These are phyloP conservation scores for Pythium scleroteichum DNA, from an alignment of 352 stramenopile species.

Conservation along the genomic window DNA sequence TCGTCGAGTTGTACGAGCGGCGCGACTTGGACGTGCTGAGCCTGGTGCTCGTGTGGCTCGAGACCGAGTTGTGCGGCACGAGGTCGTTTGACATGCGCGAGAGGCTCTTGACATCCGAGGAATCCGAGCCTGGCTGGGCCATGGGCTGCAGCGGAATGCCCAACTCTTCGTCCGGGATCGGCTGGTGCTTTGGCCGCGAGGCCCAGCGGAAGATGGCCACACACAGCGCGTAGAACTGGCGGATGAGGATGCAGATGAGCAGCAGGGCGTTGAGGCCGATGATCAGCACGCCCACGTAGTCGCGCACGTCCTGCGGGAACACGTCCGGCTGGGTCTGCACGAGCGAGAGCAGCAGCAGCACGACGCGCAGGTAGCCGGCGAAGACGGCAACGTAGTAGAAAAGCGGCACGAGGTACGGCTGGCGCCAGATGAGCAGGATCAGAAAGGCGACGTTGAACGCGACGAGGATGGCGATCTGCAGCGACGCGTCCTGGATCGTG, in stretches of 20 bases:
- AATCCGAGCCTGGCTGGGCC: neutral
- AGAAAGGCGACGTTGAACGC: conserved; percentile 43
- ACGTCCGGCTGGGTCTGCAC: conserved; percentile 36
- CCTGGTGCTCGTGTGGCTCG: conserved; percentile 9
- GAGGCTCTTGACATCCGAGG: neutral
- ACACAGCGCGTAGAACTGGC: conserved; percentile 38
- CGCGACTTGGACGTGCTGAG: conserved; percentile 1
- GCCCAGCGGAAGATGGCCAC: conserved; percentile 26
- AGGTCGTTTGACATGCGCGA: no score
- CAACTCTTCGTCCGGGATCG: conserved; percentile 18
- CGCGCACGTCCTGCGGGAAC: conserved; percentile 42
- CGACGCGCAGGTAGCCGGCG: conserved; percentile 43
- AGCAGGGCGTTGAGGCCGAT: conserved; percentile 46
- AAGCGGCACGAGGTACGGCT: conserved; percentile 43
- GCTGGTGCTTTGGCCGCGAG: conserved; percentile 11
- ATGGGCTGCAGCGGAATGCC: conserved; percentile 23
- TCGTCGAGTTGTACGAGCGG: neutral
- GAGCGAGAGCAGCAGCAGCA: conserved; percentile 45
- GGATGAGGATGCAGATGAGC: conserved; percentile 41
- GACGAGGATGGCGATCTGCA: conserved; percentile 46
- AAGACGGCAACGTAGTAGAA: conserved; percentile 43
- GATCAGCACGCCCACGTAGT: conserved; percentile 43
- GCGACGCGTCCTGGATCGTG: conserved; percentile 32
- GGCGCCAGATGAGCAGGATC: conserved; percentile 34
- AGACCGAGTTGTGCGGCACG: neutral